A percentile compares a stretch with the other conserved stretches of the same genome.
phyloP scores from a whole-genome alignment of 1,284 basidiomycete genomes.

The Puccinia triticina region DNA sequence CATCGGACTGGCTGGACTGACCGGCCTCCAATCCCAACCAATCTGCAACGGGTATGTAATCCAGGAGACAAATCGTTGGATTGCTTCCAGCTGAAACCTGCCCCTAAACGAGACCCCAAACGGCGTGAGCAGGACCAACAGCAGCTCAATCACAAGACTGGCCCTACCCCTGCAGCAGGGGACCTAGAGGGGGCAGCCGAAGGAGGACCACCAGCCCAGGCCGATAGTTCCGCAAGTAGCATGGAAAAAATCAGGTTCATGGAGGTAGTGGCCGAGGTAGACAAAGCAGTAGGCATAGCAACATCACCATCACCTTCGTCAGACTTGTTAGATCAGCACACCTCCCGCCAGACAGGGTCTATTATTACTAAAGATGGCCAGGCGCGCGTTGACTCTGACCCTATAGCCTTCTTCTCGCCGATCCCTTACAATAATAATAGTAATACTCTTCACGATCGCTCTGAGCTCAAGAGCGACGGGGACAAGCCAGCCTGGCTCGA shows the following conservation, averaged over 20 bases:
- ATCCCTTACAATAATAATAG: neutral
- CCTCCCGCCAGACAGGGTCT: neutral
- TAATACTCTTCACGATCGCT: neutral
- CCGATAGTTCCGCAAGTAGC: slow-evolving; percentile 1
- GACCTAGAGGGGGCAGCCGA: slow-evolving; percentile 22
- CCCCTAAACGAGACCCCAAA: slow-evolving; percentile 1
- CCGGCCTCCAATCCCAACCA: neutral
- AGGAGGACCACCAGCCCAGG: neutral
- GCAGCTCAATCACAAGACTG: neutral
- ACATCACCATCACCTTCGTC: neutral
- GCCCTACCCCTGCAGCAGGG: slow-evolving; percentile 14
- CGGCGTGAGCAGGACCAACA: neutral
- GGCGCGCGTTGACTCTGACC: neutral
- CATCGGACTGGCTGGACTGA: neutral
- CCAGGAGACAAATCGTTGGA: slow-evolving; percentile 7
- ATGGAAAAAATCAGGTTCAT: slow-evolving; percentile 27
- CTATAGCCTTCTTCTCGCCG: neutral
- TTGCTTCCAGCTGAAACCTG: slow-evolving; percentile 10
- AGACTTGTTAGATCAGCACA: slow-evolving; percentile 1
- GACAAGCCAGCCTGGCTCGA: neutral
- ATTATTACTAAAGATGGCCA: slow-evolving; percentile 9
- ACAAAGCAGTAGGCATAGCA: slow-evolving; percentile 23
- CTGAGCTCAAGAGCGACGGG: neutral
- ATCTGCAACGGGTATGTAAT: neutral
- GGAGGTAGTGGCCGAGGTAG: slow-evolving; percentile 33